Evolutionary conservation across 2,329 filamentous ascomycete genomes (phyloP).

Genomic region (Nigrospora osmanthi): DNA sequence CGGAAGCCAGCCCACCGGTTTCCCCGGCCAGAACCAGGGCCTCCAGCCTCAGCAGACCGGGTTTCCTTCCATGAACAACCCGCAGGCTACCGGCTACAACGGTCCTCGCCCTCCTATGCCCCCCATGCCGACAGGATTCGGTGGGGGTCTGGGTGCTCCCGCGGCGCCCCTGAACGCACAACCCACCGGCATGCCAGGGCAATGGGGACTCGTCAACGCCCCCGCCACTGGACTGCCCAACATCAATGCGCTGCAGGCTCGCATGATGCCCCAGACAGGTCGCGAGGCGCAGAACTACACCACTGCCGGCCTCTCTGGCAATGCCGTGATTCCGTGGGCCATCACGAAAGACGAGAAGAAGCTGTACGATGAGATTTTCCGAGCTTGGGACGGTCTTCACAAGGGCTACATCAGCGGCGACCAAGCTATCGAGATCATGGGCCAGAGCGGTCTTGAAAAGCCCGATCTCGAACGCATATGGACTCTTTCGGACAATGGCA

Average conservation of each 20-base stretch:
- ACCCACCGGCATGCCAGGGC: constrained; percentile 84
- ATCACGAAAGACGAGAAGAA: constrained; percentile 99
- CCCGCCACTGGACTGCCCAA: constrained; percentile 85
- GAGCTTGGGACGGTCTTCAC: constrained; percentile 88
- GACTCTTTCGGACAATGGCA: constrained; percentile 89
- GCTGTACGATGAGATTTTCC: constrained; percentile 90
- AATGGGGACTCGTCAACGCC: constrained; percentile 97
- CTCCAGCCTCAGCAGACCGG: constrained; percentile 61
- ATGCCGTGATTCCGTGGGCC: constrained; percentile 94
- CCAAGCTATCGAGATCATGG: constrained; percentile 93
- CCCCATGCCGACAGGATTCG: constrained; percentile 57
- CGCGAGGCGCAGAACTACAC: constrained; percentile 78
- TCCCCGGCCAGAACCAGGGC: constrained; percentile 47
- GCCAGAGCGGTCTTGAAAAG: constrained; percentile 89
- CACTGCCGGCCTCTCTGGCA: constrained; percentile 80
- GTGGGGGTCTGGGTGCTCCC: constrained; percentile 57
- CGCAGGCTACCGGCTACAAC: constrained; percentile 71
- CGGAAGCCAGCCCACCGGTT: constrained; percentile 43
- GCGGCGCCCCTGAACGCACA: constrained; percentile 72
- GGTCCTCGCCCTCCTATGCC: constrained; percentile 83
- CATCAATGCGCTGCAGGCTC: constrained; percentile 83
- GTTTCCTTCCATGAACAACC: constrained; percentile 55
- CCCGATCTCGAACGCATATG: constrained; percentile 85
- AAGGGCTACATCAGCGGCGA: constrained; percentile 90
- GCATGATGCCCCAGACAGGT: constrained; percentile 96